A percentile compares a stretch with the other conserved stretches of the same genome.
Conservation (phyloP, 805 yeast species). For the Komagataella mondaviorum region DNA sequence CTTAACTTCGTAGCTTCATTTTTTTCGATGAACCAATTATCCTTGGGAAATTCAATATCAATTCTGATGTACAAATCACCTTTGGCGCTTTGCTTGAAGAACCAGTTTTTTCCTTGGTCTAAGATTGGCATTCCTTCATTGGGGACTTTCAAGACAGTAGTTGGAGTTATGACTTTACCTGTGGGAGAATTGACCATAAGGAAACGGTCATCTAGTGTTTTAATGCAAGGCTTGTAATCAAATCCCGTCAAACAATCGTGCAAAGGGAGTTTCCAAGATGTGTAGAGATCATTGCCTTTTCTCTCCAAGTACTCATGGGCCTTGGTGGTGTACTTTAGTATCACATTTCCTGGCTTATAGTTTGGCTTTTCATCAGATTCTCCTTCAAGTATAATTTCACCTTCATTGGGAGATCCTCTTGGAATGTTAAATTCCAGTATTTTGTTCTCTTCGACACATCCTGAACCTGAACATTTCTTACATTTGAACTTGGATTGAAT, state of each 20-base stretch:
- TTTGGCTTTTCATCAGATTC: constrained; percentile 76
- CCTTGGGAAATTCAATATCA: constrained; percentile 72
- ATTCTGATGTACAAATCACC: constrained; percentile 66
- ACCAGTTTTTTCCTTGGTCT: constrained; percentile 3
- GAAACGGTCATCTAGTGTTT: constrained; percentile 72
- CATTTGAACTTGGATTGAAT: constrained; percentile 60
- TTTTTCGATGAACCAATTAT: constrained; percentile 72
- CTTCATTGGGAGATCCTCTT: constrained; percentile 56
- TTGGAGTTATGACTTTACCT: constrained; percentile 76
- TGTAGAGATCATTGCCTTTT: constrained; percentile 49
- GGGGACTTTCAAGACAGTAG: constrained; percentile 46
- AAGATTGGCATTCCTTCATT: constrained; percentile 77
- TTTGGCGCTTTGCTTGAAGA: constrained; percentile 13
- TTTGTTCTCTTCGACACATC: constrained; percentile 49
- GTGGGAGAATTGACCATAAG: constrained; percentile 49
- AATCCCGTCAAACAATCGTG: constrained; percentile 75
- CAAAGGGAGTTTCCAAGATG: constrained; percentile 46
- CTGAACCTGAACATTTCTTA: constrained; percentile 58
- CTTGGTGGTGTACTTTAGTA: constrained; percentile 42
- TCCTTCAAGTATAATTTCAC: constrained; percentile 42
- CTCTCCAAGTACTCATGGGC: constrained; percentile 36
- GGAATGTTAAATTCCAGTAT: constrained; percentile 65
- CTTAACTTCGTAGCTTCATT: constrained; percentile 43
- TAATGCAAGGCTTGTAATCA: constrained; percentile 22
- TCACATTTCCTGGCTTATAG: constrained; percentile 63